Evolutionary conservation across 768 basidiomycete species (phyloP).

Genomic region (Boletales sp.): DNA sequence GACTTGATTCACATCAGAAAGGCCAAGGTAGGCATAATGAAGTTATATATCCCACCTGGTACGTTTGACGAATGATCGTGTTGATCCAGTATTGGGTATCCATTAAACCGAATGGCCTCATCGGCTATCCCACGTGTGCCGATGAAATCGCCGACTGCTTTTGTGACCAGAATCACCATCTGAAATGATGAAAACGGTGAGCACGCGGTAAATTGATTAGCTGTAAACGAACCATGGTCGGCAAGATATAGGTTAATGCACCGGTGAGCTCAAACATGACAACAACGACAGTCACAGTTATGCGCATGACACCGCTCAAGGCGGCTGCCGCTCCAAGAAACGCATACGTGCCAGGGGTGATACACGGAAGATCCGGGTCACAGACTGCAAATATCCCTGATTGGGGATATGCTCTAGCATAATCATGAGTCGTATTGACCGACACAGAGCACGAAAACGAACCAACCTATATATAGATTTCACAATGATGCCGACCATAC

Average conservation of each 20-base stretch:
- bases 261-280: conserved; percentile 99
- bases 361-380: conserved; percentile 89
- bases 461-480: conserved; percentile 80
- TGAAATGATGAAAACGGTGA: conserved; percentile 30
- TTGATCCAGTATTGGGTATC: conserved; percentile 95
- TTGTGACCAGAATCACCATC: conserved; percentile 96
- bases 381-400: conserved; percentile 90
- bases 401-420: conserved; percentile 66
- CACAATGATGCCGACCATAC: conserved; percentile 96
- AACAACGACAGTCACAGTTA: conserved; percentile 96
- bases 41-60: conserved; percentile 54
- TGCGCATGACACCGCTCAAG: conserved; percentile 92
- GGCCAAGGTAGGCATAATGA: conserved; percentile 1
- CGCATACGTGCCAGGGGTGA: conserved; percentile 98
- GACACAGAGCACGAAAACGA: not conserved
- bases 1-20: conserved; percentile 43
- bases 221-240: conserved; percentile 74
- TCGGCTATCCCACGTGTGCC: conserved; percentile 95
- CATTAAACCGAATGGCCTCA: conserved; percentile 95
- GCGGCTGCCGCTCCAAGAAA: conserved; percentile 96
- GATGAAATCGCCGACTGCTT: conserved; percentile 93
- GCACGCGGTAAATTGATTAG: too few relatives aligned
- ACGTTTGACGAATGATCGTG: conserved; percentile 92
- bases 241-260: conserved; percentile 93
- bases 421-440: not conserved